Evolutionary conservation across 208 protist genomes (phyloP), one percentile per base, ranked within the genome.

Genomic region (Endotrypanum monterogeii): DNA sequence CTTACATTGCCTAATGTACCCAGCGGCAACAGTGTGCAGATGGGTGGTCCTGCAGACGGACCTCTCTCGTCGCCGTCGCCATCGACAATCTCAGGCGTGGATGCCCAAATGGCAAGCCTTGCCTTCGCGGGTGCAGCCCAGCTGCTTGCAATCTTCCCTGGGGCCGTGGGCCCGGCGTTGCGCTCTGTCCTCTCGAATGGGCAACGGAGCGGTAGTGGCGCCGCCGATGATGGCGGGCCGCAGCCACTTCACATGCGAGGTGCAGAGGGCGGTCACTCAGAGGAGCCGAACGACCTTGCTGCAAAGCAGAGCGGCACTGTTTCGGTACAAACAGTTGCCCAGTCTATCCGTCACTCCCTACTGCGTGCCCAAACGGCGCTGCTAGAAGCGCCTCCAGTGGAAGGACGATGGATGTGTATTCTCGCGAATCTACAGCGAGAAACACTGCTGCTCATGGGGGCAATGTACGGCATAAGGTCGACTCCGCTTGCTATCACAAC

Each of bases 121-220:
- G 76, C 79, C 25, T 95, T 88, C 72, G 71, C 84, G 6, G 85
- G 83, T 1, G 87, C 87, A 32, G 88, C 89, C 1, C 75, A 94
- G 77, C 79, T 95, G 28, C 81, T 95, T 28, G 74, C 94, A 14
- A 83, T 88, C 56, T 87, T 82, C 52, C 91, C 91, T 41, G 86
- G 85, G 1, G 82, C 84, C 0, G 87, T 95, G 7, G 83, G 83
- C 44, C 75, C 83, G 4, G 83, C 86, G 30, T 69, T 95, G 46
- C 88, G 91, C 8, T 85, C 88, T 3, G 52, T 86, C 63, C 78
- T 79, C 32, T 63, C 71, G 32, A 76, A 52, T 2, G 67, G 73
- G 0, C 55, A 66, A 16, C 35, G 51, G 14, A 14, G 51, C 72
- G 12, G 67, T 46, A 2, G 25, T 25, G 28, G 35, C 41, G 44